Base-by-base conservation (phyloP, 108 stramenopile genomes). In the Mediolabrus comicus region DNA sequence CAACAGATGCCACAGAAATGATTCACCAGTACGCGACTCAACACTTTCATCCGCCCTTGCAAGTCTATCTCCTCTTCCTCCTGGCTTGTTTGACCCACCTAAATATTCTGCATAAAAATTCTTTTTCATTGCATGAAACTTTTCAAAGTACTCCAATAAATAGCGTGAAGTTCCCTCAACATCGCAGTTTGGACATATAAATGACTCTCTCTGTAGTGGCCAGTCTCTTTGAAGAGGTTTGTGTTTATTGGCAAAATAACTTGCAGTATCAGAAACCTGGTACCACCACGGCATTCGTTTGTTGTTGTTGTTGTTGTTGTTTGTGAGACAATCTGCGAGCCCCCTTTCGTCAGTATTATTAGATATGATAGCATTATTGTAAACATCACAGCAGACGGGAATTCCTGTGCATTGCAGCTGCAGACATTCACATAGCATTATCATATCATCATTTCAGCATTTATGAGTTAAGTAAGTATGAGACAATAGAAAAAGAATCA, bases 101-200 rank as follows among this genome's bases (percentile, higher is more conserved):
- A 58, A 27, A 75, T 46, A 63, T 13, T 59, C 29, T 13, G 46
- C 41, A 27, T 75, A 70, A 62, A 75, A 80, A 26, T 34, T 11
- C 32, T 75, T 69, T 34, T 80, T 80, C 68, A 70, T 52, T 25
- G 62, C 59, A 51, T 69, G 73, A 64, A 75, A 80, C 22, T 56
- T 16, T 31, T 80, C 73, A 58, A 80, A 80, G 67, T 80, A 80
- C 29, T 74, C 73, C 4, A 63, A 19, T 53, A 80, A 67, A 30
- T 80, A 80, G 38, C 73, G 67, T 43, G 73, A 69, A 14, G 72
- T 58, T 12, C 79, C 79, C 35, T 80, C 73, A 25, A 80, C 73
- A 75, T 80, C 79, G 43, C 79, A 80, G 28, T 32, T 58, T 19
- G 67, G 62, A 52, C 79, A 80, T 7, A 80, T 36, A 17, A 80